Percentiles rank a stretch among this genome's conserved stretches.
phyloP scores from a whole-genome alignment of 176 grass and related monocot species.

The Themeda triandra region DNA sequence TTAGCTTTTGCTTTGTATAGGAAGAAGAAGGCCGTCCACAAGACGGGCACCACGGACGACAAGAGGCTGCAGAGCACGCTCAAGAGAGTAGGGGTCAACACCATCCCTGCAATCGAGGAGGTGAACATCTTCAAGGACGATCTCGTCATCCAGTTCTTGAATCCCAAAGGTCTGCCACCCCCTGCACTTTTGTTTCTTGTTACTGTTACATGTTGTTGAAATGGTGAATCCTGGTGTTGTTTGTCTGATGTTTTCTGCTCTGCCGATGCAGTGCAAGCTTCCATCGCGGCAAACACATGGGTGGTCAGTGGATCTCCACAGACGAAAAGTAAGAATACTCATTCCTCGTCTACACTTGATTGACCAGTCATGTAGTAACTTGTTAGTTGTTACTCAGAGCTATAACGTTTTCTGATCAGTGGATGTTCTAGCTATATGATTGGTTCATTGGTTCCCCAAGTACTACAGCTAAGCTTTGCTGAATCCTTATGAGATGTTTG shows the following conservation, averaged over 20 bases:
- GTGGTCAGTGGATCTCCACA: slow-evolving; percentile 92
- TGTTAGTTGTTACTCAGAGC: neutral
- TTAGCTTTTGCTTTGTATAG: slow-evolving; percentile 23
- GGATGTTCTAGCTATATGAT: neutral
- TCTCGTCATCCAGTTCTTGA: slow-evolving; percentile 95
- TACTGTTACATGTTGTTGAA: neutral
- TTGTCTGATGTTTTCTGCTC: neutral
- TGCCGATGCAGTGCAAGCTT: slow-evolving; percentile 78
- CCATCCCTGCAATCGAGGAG: slow-evolving; percentile 97
- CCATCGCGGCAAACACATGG: slow-evolving; percentile 97
- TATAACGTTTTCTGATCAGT: neutral
- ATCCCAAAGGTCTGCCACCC: slow-evolving; percentile 65
- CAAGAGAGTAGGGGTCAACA: slow-evolving; percentile 95
- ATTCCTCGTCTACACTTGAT: neutral
- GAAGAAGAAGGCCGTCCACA: slow-evolving; percentile 99
- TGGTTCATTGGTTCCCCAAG: neutral
- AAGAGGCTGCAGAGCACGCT: slow-evolving; percentile 95
- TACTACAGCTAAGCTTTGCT: neutral
- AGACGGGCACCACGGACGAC: slow-evolving; percentile 83
- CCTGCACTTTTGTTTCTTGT: neutral
- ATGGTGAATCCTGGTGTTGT: neutral
- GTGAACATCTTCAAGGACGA: slow-evolving; percentile 99
- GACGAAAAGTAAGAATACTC: slow-evolving; percentile 70
- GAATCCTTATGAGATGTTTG: neutral
- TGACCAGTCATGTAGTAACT: neutral